Base-by-base conservation (phyloP, 139 green algal genomes). In the Spirogloea muscicola region DNA sequence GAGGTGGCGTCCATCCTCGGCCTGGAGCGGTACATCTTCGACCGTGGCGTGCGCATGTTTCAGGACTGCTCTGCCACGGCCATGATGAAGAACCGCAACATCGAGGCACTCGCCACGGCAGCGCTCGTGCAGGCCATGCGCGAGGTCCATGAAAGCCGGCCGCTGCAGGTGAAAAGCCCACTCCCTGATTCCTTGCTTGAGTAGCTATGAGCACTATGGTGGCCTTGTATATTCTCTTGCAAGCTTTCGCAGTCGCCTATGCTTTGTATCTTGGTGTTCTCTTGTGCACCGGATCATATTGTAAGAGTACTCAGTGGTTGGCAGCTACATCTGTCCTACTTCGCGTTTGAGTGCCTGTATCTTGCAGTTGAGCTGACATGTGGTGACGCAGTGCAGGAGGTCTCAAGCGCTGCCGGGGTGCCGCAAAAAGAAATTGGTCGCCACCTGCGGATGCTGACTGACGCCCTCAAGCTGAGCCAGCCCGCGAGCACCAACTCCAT, bases 41-140 rank as follows among this genome's bases (percentile, higher is more conserved):
- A 65, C 5, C 57, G n/a, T 5, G 57, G 33, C 33, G 57, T 65
- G 31, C 31, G 25, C 25, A 31, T 65, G 16, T 65, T 41, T 34
- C 57, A 34, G 2, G 62, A 58, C n/a, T 71, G 29, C 62, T 25
- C n/a, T 18, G 62, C 25, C 9, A 29, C 43, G 13, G 18, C 34
- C 46, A 25, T 18, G 16, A 27, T 27, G 2, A 40, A 42, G 10
- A 76, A 40, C 42, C 25, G 27, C n/a, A 76, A 63, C 49, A 27
- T 76, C 2, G 67, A 76, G 7, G 42, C 46, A 0, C 27, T 76
- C 3, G 67, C 67, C 41, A 63, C 49, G 3, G 67, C 67, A 29
- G 67, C 67, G 4, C 33, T 76, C 49, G 58, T 76, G 67, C 67
- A 67, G 67, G 67, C 67, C 25, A 69, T 76, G 67, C 38, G 29